phyloP scores from a whole-genome alignment of 192 early-diverging fungal genomes.

The Linnemannia schmuckeri region DNA sequence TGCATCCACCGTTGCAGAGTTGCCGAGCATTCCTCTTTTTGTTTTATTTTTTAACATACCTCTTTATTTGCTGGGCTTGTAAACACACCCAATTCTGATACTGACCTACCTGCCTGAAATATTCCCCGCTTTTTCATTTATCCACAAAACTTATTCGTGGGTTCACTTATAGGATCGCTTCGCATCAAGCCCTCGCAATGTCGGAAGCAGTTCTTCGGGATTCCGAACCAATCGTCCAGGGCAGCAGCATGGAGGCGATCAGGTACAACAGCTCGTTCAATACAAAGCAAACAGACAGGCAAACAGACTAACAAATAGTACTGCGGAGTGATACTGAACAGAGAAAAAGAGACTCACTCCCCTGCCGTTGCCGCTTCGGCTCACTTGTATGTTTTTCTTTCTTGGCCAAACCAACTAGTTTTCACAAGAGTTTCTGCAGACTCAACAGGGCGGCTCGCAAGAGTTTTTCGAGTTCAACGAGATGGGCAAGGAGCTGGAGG shows the following conservation, averaged over 20 bases:
- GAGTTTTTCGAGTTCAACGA: slow-evolving; percentile 78
- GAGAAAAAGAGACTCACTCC: slow-evolving; percentile 10
- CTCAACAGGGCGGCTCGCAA: slow-evolving; percentile 26
- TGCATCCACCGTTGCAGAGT: neutral
- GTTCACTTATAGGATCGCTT: slow-evolving; percentile 38
- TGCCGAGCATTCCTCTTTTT: neutral
- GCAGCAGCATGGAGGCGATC: slow-evolving; percentile 48
- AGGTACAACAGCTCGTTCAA: slow-evolving; percentile 17
- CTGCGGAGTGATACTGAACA: neutral
- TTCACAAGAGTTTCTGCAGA: slow-evolving; percentile 68
- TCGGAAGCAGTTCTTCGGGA: slow-evolving; percentile 43
- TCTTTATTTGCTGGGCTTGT: neutral
- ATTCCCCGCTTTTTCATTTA: slow-evolving; percentile 43
- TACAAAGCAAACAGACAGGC: neutral
- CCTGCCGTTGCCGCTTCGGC: neutral
- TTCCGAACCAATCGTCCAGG: slow-evolving; percentile 48
- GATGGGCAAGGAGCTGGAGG: slow-evolving; percentile 77
- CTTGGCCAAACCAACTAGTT: slow-evolving; percentile 52
- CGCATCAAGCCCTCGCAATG: slow-evolving; percentile 24
- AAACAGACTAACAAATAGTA: neutral
- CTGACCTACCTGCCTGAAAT: slow-evolving; percentile 9
- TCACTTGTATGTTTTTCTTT: neutral
- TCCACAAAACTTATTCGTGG: slow-evolving; percentile 17
- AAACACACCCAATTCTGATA: slow-evolving; percentile 1
- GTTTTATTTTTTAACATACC: neutral